Evolutionary conservation across 768 basidiomycete genomes (phyloP).

Genomic region (Termitomyces sp.): DNA sequence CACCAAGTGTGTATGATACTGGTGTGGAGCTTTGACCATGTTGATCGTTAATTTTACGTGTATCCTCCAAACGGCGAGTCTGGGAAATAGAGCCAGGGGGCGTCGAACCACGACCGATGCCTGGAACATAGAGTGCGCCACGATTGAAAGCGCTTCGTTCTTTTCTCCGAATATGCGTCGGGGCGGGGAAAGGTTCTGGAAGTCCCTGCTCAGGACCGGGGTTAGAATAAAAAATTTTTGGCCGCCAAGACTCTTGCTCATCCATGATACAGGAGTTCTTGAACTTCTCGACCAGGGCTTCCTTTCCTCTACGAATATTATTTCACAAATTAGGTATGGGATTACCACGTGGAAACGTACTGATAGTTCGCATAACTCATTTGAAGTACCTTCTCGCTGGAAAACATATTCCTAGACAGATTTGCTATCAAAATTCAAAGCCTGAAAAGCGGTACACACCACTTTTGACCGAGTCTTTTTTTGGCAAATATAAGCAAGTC

Average conservation of each 20-base stretch:
- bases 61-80: slow-evolving; percentile 13
- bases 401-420: slow-evolving; percentile 76
- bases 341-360: slow-evolving; percentile 37
- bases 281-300: slow-evolving; percentile 87
- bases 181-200: slow-evolving; percentile 75
- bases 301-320: slow-evolving; percentile 62
- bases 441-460: slow-evolving; percentile 38
- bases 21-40: neutral
- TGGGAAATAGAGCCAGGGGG: slow-evolving; percentile 8
- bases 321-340: neutral
- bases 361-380: slow-evolving; percentile 94
- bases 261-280: slow-evolving; percentile 90
- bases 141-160: slow-evolving; percentile 80
- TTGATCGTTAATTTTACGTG: slow-evolving; percentile 3
- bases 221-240: slow-evolving; percentile 77
- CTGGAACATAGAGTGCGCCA: slow-evolving; percentile 56
- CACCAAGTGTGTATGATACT: neutral
- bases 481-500: slow-evolving; percentile 75
- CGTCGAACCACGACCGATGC: slow-evolving; percentile 11
- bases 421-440: slow-evolving; percentile 2
- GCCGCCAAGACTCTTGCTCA: slow-evolving; percentile 75
- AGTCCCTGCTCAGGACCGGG: slow-evolving; percentile 67
- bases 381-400: slow-evolving; percentile 84
- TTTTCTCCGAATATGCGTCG: slow-evolving; percentile 76
- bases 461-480: slow-evolving; percentile 71